Evolutionary conservation across 2,329 filamentous ascomycete species (phyloP), one percentile per base, ranked within the genome.

Genomic region (Alternaria tenuissima): DNA sequence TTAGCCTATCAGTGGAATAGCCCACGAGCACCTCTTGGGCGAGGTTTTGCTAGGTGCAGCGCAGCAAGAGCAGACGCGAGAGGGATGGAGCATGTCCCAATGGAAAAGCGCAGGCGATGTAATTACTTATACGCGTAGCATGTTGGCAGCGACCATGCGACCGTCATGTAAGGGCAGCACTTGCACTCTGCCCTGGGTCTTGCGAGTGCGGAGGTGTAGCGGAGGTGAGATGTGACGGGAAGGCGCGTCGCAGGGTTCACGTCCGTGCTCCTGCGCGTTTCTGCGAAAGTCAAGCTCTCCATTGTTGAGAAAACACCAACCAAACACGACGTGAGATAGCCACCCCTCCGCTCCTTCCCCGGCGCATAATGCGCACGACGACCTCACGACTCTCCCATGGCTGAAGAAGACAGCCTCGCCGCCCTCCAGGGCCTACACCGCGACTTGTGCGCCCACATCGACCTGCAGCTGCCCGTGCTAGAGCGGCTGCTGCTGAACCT

Each of bases 341-440:
- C 46, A 43, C 44, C 56, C 47, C 28, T 26, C 56, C 48, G 59
- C 32, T 52, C 55, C 11, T 32, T 28, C 39, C 51, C 61, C 59
- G 55, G 67, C 72, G 69, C 71, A 77, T 62, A 47, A 77, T 78
- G 74, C 76, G 65, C 72, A 73, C 24, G 51, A 41, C 62, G 36
- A 49, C 61, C 26, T 53, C 52, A 57, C 66, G 65, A 70, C 51
- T 48, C 52, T 65, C 59, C 61, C 73, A 94, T 95, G 92, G 88
- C 90, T 78, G 89, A 91, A 74, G 83, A 88, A 76, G 89, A 89
- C 77, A 88, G 86, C 74, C 85, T 96, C 75, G 89, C 90, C 75
- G 87, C 89, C 79, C 88, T 98, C 73, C 89, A 94, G 82, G 89
- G 88, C 78, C 88, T 99, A 71, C 92, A 96, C 79, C 88, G 91